Percentiles rank a stretch among this genome's conserved stretches.
phyloP scores from a whole-genome alignment of 148 eudicot genomes.

The Heliosperma pusillum region DNA sequence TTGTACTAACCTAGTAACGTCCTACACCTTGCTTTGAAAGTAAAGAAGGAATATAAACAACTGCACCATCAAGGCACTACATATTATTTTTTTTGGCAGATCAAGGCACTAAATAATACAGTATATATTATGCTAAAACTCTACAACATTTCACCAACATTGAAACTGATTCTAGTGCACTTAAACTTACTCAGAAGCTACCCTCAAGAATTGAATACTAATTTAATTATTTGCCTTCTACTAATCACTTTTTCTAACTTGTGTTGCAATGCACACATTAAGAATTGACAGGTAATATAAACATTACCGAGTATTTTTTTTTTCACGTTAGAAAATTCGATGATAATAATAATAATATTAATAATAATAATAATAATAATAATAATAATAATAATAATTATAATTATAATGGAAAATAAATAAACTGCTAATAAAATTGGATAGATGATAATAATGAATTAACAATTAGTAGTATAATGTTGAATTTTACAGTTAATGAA shows the following conservation, averaged over 20 bases:
- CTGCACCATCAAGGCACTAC: not conserved
- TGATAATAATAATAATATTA: not conserved
- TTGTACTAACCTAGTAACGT: not conserved
- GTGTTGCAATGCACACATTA: not conserved
- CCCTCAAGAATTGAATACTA: not conserved
- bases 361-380: too few species aligned
- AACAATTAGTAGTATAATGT: not conserved
- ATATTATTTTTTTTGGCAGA: too few species aligned
- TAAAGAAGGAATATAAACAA: not conserved
- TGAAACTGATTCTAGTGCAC: constrained; percentile 22
- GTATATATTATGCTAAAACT: not conserved
- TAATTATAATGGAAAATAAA: too few species aligned
- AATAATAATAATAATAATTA: too few species aligned
- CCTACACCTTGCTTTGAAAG: not conserved
- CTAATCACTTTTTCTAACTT: not conserved
- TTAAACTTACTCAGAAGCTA: not conserved
- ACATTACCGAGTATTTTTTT: too few species aligned
- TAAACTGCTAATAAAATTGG: too few species aligned
- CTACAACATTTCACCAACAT: constrained; percentile 10
- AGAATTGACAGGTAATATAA: too few species aligned
- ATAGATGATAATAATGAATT: not conserved
- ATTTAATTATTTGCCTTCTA: not conserved
- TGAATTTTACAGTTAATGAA: not conserved
- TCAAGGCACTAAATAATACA: too few species aligned
- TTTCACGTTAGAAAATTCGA: not conserved